Evolutionary conservation across 2,329 filamentous ascomycete genomes (phyloP), one percentile per base, ranked within the genome.

Genomic region (Cytospora piceicola): DNA sequence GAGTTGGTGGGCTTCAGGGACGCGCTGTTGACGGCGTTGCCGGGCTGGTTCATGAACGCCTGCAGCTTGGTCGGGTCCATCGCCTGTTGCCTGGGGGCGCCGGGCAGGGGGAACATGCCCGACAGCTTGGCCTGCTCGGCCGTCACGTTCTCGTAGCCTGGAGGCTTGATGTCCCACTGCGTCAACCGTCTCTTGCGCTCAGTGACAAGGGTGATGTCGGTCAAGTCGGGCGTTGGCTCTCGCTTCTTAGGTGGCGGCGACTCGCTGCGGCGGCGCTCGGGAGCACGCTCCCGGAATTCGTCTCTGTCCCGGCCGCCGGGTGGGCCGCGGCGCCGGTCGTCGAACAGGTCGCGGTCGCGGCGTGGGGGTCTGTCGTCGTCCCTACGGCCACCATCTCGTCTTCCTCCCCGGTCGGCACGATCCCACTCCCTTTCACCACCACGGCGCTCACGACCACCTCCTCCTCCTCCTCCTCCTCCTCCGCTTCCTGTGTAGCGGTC

Each of bases 91-190:
- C 95, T 89, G 63, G 95, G 95, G 68, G 95, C 95, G 70, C 95
- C 95, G 4, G 95, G 95, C 55, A 99, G 87, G 67, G 96, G 94
- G 82, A 99, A 99, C 95, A 99, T 97, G 81, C 94, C 90, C 71
- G 96, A 99, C 54, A 99, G 85, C 82, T 99, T 99, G 59, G 95
- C 96, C 78, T 99, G 96, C 78, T 99, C 96, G 27, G 95, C 93
- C 2, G 95, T 97, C 70, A 99, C 94, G 77, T 95, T 96, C 75
- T 99, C 96, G 75, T 99, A 99, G 54, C 95, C 94, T 20, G 93
- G 92, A 7, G 95, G 95, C 81, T 99, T 99, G 78, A 99, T 97
- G 77, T 99, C 96, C 95, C 95, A 99, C 78, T 99, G 96, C 42
- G 94, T 98, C 83, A 99, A 82, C 67, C 95, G 90, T 72, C 96